Conservation (phyloP, 2,329 filamentous ascomycete species). For the Diaporthe vaccinii region DNA sequence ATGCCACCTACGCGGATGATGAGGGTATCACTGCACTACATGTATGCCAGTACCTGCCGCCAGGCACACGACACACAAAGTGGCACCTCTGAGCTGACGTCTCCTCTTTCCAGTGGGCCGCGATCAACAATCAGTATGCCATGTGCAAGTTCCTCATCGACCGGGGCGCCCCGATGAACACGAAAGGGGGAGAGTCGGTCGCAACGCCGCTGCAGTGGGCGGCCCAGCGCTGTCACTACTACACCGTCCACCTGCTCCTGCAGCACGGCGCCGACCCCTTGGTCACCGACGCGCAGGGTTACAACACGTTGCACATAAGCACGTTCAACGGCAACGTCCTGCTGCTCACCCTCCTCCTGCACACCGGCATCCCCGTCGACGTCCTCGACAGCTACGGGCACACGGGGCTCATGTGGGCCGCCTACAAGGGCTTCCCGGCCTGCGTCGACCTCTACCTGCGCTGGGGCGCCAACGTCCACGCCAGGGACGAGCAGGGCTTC, state of each 20-base stretch:
- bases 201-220: constrained; percentile 98
- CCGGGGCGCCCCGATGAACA: constrained; percentile 89
- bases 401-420: constrained; percentile 97
- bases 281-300: constrained; percentile 93
- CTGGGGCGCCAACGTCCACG: constrained; percentile 95
- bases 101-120: constrained; percentile 81
- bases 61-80: constrained; percentile 20
- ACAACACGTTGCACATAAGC: constrained; percentile 96
- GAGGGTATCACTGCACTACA: constrained; percentile 97
- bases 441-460: constrained; percentile 93
- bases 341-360: constrained; percentile 87
- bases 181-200: constrained; percentile 93
- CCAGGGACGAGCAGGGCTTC: constrained; percentile 91
- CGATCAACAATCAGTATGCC: constrained; percentile 98
- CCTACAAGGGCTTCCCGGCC: constrained; percentile 94
- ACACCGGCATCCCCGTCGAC: constrained; percentile 96
- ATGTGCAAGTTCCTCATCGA: constrained; percentile 96
- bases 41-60: constrained; percentile 64
- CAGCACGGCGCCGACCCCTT: constrained; percentile 93
- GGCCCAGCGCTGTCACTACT: constrained; percentile 95
- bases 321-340: constrained; percentile 98
- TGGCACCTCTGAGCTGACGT: constrained; percentile 18
- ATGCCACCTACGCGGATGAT: constrained; percentile 86
- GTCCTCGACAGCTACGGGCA: constrained; percentile 91
- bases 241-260: constrained; percentile 92